Evolutionary conservation across 306 rosid species (phyloP), one percentile per base, ranked within the genome.

Genomic region (Corylus heterophylla): DNA sequence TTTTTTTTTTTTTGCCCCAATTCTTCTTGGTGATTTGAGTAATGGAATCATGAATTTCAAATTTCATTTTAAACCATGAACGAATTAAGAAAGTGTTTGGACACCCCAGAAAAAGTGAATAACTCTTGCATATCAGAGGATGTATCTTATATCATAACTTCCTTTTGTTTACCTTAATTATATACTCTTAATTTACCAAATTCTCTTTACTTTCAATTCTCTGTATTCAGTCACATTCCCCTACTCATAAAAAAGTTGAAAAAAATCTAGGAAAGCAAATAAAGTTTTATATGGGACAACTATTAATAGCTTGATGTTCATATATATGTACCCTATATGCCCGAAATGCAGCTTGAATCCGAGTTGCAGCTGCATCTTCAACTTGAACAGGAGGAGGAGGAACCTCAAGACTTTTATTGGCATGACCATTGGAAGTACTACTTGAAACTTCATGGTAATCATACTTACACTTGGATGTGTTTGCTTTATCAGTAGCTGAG

Each of bases 321-420:
- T 48, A 47, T 47, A 22, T 25, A 9, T 64, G 77, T 88, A 86
- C 92, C 89, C 75, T 86, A 74, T 86, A 87, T 73, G 90, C 80
- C 29, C 87, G 92, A 84, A 93, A 91, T 71, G 92, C 93, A 72
- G 90, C 81, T 80, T 93, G 93, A 89, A 88, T 90, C 78, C 86
- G 86, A 70, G 91, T 83, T 50, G 92, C 97, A 66, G 97, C 97
- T 74, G 79, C 13, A 39, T 93, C 74, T 71, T 86, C 80, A 79
- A 83, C 37, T 80, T 84, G 48, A 78, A 74, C 81, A 27, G 73
- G 67, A 12, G 88, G 89, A 27, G 73, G 67, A 12, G 88, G 89
- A 70, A 80, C 83, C 16, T 78, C 58, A 2, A 73, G 37, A 45
- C 75, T 84, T 12, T 71, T 55, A 78, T 47, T 75, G 50, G 78